These are phyloP conservation scores for Entonaema liquescens DNA, from an alignment of 495 filamentous ascomycete genomes.

Conservation along the genomic window DNA sequence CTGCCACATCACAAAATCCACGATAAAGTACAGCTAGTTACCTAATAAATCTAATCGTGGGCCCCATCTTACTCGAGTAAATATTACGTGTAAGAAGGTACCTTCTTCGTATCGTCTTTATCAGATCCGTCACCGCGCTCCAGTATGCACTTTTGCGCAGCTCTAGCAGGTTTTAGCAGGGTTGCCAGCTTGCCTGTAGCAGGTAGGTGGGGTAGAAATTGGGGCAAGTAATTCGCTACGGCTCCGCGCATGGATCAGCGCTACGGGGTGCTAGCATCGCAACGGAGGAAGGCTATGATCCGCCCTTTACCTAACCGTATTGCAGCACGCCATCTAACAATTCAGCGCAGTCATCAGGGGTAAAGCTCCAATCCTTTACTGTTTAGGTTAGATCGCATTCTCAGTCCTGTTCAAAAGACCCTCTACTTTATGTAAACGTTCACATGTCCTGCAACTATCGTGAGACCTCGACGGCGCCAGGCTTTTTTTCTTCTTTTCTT, in stretches of 20 bases:
- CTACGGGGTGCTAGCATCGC: slow-evolving; percentile 24
- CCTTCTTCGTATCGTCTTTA: slow-evolving; percentile 23
- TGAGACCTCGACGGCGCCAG: slow-evolving; percentile 25
- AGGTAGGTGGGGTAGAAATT: slow-evolving; percentile 20
- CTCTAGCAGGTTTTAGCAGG: slow-evolving; percentile 13
- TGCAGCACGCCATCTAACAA: slow-evolving; percentile 18
- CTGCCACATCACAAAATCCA: slow-evolving; percentile 13
- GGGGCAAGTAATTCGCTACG: slow-evolving; percentile 17
- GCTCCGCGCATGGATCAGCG: slow-evolving; percentile 20
- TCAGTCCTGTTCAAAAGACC: background rate
- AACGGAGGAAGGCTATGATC: slow-evolving; percentile 19
- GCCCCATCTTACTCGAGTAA: slow-evolving; percentile 1
- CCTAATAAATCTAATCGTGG: background rate
- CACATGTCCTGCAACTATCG: slow-evolving; percentile 28
- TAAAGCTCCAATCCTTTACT: background rate
- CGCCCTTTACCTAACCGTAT: slow-evolving; percentile 31
- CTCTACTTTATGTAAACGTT: background rate
- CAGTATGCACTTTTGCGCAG: background rate
- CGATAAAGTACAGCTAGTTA: background rate
- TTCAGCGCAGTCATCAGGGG: slow-evolving; percentile 20
- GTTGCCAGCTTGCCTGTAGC: slow-evolving; percentile 22
- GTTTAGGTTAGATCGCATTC: background rate
- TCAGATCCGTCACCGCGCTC: slow-evolving; percentile 25
- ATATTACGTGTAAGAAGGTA: slow-evolving; percentile 19
- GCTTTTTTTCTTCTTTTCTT: too few relatives aligned